Evolutionary conservation across 805 yeast genomes (phyloP), one percentile per base, ranked within the genome.

Genomic region (Kodamaea neixiangensis): DNA sequence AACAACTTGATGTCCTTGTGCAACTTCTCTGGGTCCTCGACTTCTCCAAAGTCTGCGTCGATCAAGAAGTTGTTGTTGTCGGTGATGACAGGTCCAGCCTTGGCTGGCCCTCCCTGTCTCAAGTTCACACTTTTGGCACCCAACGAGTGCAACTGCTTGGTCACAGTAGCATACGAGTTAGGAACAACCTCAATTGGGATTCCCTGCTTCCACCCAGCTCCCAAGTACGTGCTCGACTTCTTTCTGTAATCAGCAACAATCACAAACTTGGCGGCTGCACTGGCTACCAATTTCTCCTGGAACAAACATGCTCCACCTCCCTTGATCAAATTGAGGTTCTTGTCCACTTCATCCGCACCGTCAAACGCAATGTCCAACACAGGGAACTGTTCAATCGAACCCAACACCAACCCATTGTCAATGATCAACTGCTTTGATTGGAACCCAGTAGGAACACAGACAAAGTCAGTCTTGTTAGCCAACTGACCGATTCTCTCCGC

Each of bases 241-340:
- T 94, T 94, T 63, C 97, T 78, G 66, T 82, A 86, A 69, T 94
- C 99, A 1, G 98, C 99, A 47, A 94, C 97, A 17, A 93, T 78
- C 21, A 94, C 76, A 63, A 93, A 91, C 60, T 79, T 80, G 52
- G 80, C 73, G 2, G 97, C 83, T 54, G 89, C 82, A 50, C 82
- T 79, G 14, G 97, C 97, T 11, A 94, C 97, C 48, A 94, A 77
- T 72, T 94, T 94, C 68, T 94, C 99, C 73, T 93, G 99, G 73
- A 94, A 86, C 55, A 91, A 76, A 69, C 99, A 94, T 1, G 97
- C 99, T 39, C 99, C 99, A 45, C 99, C 99, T 58, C 99, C 99
- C 72, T 94, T 94, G 67, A 94, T 94, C 61, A 92, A 84, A 65
- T 91, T 89, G 60, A 94, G 77, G 17, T 77, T 65, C 3, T 81